Base-by-base conservation (phyloP, 2,329 filamentous ascomycete genomes). In the Fusarium decemcellulare region DNA sequence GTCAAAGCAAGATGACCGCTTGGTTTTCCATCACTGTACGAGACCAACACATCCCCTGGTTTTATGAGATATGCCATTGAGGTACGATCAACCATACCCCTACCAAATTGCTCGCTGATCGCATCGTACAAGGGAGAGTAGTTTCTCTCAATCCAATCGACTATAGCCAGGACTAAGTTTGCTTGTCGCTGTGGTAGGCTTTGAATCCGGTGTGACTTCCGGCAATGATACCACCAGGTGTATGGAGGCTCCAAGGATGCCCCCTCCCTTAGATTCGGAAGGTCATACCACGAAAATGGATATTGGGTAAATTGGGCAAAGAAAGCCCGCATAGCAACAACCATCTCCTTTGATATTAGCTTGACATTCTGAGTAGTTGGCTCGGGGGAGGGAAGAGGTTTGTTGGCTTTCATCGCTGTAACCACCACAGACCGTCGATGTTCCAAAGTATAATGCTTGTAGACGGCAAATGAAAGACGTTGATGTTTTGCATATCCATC, bases 221-320 rank as follows among this genome's bases (percentile, higher is more conserved):
- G 59, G 7, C 60, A 63, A 8, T 65, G 59, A 42, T 65, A 64
- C 62, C 62, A 65, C 62, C 62, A 65, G 1, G 37, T 40, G 14
- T 53, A 52, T 6, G 61, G 58, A 6, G 54, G 37, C 0, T 40
- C 14, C 15, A 64, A 32, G 10, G 14, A 46, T 1, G 14, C 11
- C 44, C 18, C 37, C 18, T 23, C 18, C 2, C 18, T 23, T 23
- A 23, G 18, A 23, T n/a, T n/a, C n/a, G n/a, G n/a, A n/a, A n/a
- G n/a, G n/a, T n/a, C n/a, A n/a, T n/a, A n/a, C n/a, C n/a, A n/a
- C n/a, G n/a, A n/a, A n/a, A n/a, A n/a, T n/a, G n/a, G n/a, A n/a
- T n/a, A n/a, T n/a, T n/a, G n/a, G n/a, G n/a, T n/a, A n/a, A n/a
- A n/a, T n/a, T 23, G 18, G 18, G 18, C 59, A 0, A 63, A 63